Evolutionary conservation across 305 asterid species (phyloP), one percentile per base, ranked within the genome.

Genomic region (Fraxinus angustifolia): DNA sequence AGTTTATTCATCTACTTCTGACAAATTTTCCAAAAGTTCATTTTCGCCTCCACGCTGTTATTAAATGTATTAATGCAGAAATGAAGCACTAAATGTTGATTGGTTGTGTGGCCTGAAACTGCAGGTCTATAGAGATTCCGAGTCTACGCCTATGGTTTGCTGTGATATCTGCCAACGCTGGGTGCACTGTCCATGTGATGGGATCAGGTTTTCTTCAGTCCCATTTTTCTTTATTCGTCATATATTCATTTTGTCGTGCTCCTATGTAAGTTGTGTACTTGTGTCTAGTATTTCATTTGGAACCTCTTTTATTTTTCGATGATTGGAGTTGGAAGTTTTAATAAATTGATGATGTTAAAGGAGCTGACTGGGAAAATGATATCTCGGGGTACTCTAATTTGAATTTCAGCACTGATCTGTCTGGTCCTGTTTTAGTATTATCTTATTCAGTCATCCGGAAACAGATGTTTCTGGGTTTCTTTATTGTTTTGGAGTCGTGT

Each of bases 91-190:
- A 56, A 56, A 56, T 5, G 28, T 56, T 56, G 84, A 78, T 79
- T 84, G 50, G 75, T 79, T 82, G 17, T 77, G 77, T 74, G 45
- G 48, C 78, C 82, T 73, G 11, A 81, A 81, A 72, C 81, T 84
- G 87, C 89, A 96, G 99, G 99, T 96, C 74, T 96, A 96, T 79
- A 90, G 99, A 85, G 98, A 96, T 93, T 96, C 99, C 74, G 99
- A 96, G 89, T 89, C 98, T 77, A 94, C 98, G 81, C 99, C 99
- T 70, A 96, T 96, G 99, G 98, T 96, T 35, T 96, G 99, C 91
- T 96, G 99, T 82, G 99, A 96, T 88, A 86, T 91, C 83, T 96
- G 99, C 82, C 95, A 96, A 88, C 92, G 91, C 78, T 96, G 99
- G 99, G 99, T 96, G 88, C 99, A 96, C 87, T 94, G 97, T 82